Evolutionary conservation across 768 basidiomycete genomes (phyloP).

Genomic region (Boletellus ananiceps): DNA sequence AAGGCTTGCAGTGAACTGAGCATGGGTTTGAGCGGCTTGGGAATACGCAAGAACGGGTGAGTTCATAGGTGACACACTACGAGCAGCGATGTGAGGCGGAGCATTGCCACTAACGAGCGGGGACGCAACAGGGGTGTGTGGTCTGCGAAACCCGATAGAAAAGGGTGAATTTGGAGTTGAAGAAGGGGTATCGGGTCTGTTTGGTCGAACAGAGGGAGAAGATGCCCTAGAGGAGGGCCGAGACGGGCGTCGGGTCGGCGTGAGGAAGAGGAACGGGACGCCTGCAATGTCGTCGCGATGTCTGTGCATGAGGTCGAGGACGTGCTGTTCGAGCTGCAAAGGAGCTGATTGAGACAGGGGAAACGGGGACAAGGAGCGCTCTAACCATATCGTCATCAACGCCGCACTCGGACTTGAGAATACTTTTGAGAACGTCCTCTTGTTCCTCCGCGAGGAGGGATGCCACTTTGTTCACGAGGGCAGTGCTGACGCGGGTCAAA

Average conservation of each 20-base stretch:
- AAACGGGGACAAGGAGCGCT: slow-evolving; percentile 10
- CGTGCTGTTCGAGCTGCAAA: slow-evolving; percentile 75
- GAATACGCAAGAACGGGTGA: slow-evolving; percentile 63
- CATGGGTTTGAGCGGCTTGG: slow-evolving; percentile 49
- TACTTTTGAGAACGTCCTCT: slow-evolving; percentile 77
- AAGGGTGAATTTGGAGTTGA: slow-evolving; percentile 77
- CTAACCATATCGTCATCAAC: slow-evolving; percentile 68
- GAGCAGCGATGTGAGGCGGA: slow-evolving; percentile 52
- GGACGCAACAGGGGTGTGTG: slow-evolving; percentile 75
- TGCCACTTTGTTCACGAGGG: slow-evolving; percentile 68
- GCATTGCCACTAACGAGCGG: slow-evolving; percentile 60
- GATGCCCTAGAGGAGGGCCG: slow-evolving; percentile 80
- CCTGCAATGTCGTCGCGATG: slow-evolving; percentile 82
- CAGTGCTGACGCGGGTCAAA: slow-evolving; percentile 48
- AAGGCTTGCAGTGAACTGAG: slow-evolving; percentile 73
- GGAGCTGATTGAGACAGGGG: slow-evolving; percentile 17
- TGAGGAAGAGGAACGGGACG: slow-evolving; percentile 79
- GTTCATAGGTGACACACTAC: slow-evolving; percentile 52
- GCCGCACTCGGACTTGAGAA: slow-evolving; percentile 67
- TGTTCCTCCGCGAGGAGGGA: slow-evolving; percentile 72
- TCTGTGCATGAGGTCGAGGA: slow-evolving; percentile 94
- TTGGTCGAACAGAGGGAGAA: slow-evolving; percentile 60
- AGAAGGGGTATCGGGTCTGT: slow-evolving; percentile 71
- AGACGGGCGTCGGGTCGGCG: slow-evolving; percentile 74
- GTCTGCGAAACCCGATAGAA: slow-evolving; percentile 65